Conservation (phyloP, 192 early-diverging fungal species). For the Backusella australiensis region DNA sequence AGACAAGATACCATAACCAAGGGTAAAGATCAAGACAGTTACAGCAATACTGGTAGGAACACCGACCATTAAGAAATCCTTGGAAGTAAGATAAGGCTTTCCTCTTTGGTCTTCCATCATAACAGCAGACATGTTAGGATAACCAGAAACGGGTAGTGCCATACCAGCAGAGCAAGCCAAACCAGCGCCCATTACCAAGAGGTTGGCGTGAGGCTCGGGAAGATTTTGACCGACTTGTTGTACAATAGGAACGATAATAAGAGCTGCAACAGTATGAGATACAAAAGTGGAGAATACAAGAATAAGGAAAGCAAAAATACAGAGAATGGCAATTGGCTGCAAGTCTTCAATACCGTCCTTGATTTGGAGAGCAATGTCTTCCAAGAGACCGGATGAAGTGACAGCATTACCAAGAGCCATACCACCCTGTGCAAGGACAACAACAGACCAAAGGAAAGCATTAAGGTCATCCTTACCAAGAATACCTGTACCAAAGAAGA, state of each 20-base stretch:
- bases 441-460: conserved; percentile 59
- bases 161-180: conserved; percentile 40
- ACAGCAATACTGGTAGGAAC: conserved; percentile 54
- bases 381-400: conserved; percentile 64
- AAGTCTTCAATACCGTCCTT: conserved; percentile 52
- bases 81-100: conserved; percentile 58
- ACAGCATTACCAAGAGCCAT: conserved; percentile 75
- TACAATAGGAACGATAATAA: conserved; percentile 77
- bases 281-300: conserved; percentile 74
- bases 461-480: conserved; percentile 78
- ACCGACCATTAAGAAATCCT: conserved; percentile 68
- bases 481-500: conserved; percentile 71
- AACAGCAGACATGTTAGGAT: conserved; percentile 80
- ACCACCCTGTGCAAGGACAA: conserved; percentile 75
- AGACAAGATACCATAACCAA: conserved; percentile 65
- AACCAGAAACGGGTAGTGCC: conserved; percentile 68
- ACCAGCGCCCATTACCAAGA: conserved; percentile 72
- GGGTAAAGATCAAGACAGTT: conserved; percentile 52
- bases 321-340: conserved; percentile 53
- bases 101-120: conserved; percentile 66
- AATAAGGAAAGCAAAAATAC: conserved; percentile 61
- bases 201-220: conserved; percentile 62
- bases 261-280: conserved; percentile 74
- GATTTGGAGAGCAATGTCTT: conserved; percentile 57
- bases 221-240: conserved; percentile 64